Evolutionary conservation across 192 early-diverging fungal genomes (phyloP), one percentile per base, ranked within the genome.

Genomic region (Coemansia aciculifera): DNA sequence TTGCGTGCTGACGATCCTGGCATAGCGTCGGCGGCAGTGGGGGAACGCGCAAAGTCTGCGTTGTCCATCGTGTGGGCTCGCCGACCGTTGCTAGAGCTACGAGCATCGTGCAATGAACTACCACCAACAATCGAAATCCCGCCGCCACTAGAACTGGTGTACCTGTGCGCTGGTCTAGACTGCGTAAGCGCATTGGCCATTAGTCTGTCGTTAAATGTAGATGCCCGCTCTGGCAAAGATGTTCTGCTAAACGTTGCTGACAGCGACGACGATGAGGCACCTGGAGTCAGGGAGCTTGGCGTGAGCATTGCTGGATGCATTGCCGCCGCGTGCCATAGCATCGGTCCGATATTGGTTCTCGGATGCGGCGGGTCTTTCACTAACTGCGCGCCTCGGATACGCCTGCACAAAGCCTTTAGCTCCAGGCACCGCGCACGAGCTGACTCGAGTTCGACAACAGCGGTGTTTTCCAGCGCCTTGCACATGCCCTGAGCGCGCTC

Each of bases 301-400:
- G 51, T 52, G 51, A 52, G 51, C 51, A 52, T 52, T 52, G 51
- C 3, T 13, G 51, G 51, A 27, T 52, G 24, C 51, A 52, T 29
- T 52, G 51, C 69, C 3, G 72, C 62, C 0, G 64, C 37, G 7
- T 73, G 74, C 79, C 79, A 82, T 31, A 82, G 69, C 59, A 82
- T 67, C 5, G 79, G 74, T 0, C 79, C 79, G 38, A 82, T 82
- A n/a, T 71, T 77, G 5, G 79, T 82, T 9, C 79, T 62, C 23
- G 79, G 42, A 37, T 74, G 79, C 0, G 79, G 79, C 21, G 79
- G 79, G 13, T 82, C 79, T 27, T 68, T 73, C 29, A 77, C 57
- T 69, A 82, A 60, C 74, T 82, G 79, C 31, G 63, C 60, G 36
- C 64, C 70, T 21, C 72, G 72, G 32, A 82, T 77, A 29, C 79